Evolutionary conservation across 352 stramenopile genomes (phyloP).

Genomic region (Proteromonas lacertae): DNA sequence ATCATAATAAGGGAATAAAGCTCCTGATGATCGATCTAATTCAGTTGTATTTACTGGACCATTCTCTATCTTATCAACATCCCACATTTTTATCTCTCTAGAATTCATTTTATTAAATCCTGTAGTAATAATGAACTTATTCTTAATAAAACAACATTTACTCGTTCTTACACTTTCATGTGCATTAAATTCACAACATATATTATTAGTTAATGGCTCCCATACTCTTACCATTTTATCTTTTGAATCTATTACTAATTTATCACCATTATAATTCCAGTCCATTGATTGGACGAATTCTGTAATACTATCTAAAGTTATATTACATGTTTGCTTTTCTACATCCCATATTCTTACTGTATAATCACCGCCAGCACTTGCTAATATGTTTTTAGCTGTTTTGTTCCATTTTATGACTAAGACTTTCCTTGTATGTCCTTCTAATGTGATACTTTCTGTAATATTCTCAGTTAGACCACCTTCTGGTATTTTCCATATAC

Average conservation of each 20-base stretch:
- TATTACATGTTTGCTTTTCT: conserved; percentile 52
- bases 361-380: conserved; percentile 64
- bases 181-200: conserved; percentile 3
- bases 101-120: conserved; percentile 1
- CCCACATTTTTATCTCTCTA: conserved; percentile 68
- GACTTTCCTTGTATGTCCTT: conserved; percentile 68
- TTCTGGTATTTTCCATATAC: conserved; percentile 77
- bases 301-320: conserved; percentile 32
- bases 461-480: conserved; percentile 63
- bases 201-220: conserved; percentile 49
- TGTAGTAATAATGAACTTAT: conserved; percentile 1
- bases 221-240: conserved; percentile 88
- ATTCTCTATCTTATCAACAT: too few species aligned
- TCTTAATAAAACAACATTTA: not conserved
- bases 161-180: conserved; percentile 15
- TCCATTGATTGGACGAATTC: conserved; percentile 82
- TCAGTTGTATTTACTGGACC: conserved; percentile 69
- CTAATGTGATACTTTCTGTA: conserved; percentile 63
- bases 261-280: conserved; percentile 79
- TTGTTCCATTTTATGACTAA: conserved; percentile 89
- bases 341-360: conserved; percentile 95
- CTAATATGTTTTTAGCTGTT: conserved; percentile 77
- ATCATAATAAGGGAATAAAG: conserved; percentile 97
- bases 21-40: conserved; percentile 81
- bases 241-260: conserved; percentile 75